Conservation (phyloP, 495 filamentous ascomycete genomes). For the Aspergillus affinis region DNA sequence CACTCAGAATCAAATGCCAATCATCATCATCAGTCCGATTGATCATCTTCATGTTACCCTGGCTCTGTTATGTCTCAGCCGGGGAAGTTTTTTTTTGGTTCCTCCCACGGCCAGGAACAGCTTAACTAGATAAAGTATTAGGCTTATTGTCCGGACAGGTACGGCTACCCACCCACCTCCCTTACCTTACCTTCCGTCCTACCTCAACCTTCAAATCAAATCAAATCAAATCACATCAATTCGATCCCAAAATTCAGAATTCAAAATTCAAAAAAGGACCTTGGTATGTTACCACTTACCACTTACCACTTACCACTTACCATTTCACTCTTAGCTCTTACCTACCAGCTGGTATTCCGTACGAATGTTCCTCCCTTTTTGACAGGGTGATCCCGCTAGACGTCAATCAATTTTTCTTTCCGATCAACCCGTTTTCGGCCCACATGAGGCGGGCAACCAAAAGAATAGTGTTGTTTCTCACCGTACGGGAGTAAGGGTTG, state of each 20-base stretch:
- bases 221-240: too few species aligned
- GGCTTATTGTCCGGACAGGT: neutral
- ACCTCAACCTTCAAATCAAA: too few species aligned
- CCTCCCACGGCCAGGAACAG: neutral
- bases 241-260: too few species aligned
- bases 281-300: constrained; percentile 1
- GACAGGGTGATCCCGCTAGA: constrained; percentile 18
- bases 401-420: constrained; percentile 23
- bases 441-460: constrained; percentile 17
- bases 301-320: too few species aligned
- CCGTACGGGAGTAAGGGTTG: constrained; percentile 15
- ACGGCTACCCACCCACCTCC: neutral
- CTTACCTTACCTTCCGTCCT: too few species aligned
- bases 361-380: constrained; percentile 12
- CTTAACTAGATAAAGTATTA: neutral
- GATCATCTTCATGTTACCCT: too few species aligned
- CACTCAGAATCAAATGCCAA: too few species aligned
- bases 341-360: constrained; percentile 1
- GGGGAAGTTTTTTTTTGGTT: too few species aligned
- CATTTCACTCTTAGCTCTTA: too few species aligned
- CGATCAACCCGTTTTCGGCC: constrained; percentile 24
- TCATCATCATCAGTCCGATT: too few species aligned
- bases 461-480: constrained; percentile 19
- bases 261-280: neutral
- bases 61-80: too few species aligned